Evolutionary conservation across 176 grass and related monocot species (phyloP).

Genomic region (Ensete ventricosum): DNA sequence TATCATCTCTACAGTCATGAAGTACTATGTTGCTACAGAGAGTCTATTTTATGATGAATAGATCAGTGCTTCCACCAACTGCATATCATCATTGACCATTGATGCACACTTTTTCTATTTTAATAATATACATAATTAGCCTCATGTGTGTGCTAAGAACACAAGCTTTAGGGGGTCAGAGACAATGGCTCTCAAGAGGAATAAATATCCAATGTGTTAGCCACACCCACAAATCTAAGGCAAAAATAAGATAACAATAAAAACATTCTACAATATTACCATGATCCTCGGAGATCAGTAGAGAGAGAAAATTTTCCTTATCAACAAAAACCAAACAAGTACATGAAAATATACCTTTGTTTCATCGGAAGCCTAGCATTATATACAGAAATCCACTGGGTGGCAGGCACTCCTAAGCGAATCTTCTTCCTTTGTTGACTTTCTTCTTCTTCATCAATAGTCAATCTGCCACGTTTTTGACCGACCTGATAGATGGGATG

Average conservation of each 20-base stretch:
- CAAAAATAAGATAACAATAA: background rate
- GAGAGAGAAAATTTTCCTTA: background rate
- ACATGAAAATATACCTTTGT: conserved; percentile 50
- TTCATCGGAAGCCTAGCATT: conserved; percentile 74
- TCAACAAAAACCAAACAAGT: background rate
- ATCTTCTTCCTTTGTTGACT: conserved; percentile 58
- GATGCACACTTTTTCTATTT: no score
- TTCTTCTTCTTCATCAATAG: conserved; percentile 41
- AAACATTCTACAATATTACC: background rate
- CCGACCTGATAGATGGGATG: conserved; percentile 44
- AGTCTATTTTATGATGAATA: no score
- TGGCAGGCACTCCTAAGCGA: conserved; percentile 52
- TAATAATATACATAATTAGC: no score
- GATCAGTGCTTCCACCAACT: no score
- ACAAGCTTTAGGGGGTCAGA: no score
- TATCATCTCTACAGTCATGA: no score
- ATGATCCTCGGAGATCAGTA: background rate
- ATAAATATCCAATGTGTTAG: no score
- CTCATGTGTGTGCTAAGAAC: no score
- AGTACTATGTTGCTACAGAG: no score
- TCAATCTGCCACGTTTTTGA: conserved; percentile 64
- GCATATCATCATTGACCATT: no score
- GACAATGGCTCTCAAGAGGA: no score
- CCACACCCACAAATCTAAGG: no score
- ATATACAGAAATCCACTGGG: conserved; percentile 89